A percentile compares a stretch with the other conserved stretches of the same genome.
Evolutionary conservation across 192 early-diverging fungal species (phyloP).

Genomic region (Allomyces arbusculus): DNA sequence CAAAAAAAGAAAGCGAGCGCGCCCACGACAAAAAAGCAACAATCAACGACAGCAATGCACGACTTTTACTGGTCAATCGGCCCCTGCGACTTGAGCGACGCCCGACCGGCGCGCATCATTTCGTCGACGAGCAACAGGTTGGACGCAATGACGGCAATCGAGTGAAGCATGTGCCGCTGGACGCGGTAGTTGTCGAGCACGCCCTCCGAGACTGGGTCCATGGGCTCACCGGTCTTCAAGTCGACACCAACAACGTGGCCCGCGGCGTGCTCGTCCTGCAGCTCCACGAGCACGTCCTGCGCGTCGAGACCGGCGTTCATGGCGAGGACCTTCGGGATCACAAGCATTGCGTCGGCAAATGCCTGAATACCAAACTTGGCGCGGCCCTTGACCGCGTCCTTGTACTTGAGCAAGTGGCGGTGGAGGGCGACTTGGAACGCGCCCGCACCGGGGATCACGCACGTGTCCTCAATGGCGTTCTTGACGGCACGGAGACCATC

Average conservation of each 20-base stretch:
- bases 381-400: constrained; percentile 71
- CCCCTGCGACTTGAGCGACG: constrained; percentile 18
- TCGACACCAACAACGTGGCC: constrained; percentile 88
- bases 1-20: background rate
- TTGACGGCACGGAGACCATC: constrained; percentile 96
- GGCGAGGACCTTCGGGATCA: constrained; percentile 92
- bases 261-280: constrained; percentile 78
- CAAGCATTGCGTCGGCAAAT: constrained; percentile 85
- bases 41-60: too few relatives aligned
- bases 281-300: constrained; percentile 80
- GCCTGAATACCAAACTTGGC: constrained; percentile 93
- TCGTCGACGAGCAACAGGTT: constrained; percentile 96
- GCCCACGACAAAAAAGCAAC: background rate
- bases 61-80: background rate
- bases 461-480: constrained; percentile 87
- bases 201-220: constrained; percentile 79
- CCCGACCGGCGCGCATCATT: constrained; percentile 67
- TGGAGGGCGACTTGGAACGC: constrained; percentile 86
- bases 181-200: constrained; percentile 99
- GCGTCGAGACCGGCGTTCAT: constrained; percentile 89
- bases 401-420: constrained; percentile 66
- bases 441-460: constrained; percentile 79
- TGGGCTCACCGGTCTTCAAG: constrained; percentile 76
- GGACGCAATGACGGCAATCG: constrained; percentile 89
- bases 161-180: constrained; percentile 84